Evolutionary conservation across 176 grass and related monocot species (phyloP), one percentile per base, ranked within the genome.

Genomic region (Musa acuminata): DNA sequence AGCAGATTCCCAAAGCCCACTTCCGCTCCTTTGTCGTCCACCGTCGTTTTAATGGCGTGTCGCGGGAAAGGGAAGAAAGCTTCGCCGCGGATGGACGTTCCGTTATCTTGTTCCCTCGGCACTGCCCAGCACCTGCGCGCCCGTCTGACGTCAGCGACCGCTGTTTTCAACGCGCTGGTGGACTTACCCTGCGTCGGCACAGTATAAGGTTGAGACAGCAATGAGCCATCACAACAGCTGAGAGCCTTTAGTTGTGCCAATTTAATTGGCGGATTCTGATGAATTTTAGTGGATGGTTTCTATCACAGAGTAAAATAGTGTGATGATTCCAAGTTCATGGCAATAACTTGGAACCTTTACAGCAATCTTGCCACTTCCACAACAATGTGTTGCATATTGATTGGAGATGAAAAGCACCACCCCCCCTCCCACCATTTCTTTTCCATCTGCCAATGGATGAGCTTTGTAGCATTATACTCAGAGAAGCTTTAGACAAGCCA

Each of bases 1-100:
- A 8, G 51, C 52, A 57, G 53, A 55, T 55, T 54, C 51, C 52
- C 23, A 52, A 74, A 27, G 25, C 16, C 51, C 13, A 74, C 48
- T 54, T 57, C 72, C 72, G 72, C 72, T 54, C 21, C 23, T 55
- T 55, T 29, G 23, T 9, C 53, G 16, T 55, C 72, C 51, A 35
- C 53, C 72, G 72, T 55, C 57, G 57, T 74, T 74, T 74, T 51
- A 70, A 50, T 70, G 67, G 48, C 48, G 17, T 9, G 43, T 70
- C 43, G 67, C 67, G 67, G 67, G 67, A 51, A 70, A 51, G 67
- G 43, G 67, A 50, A 60, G 3, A 50, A 70, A 19, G 9, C 16
- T 51, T 35, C 17, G 16, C 8, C 48, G 48, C 67, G 11, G 35
- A 16, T 21, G 9, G 67, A 2, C 67, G 17, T 21, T 48, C 19